Percentiles rank a stretch among this genome's conserved stretches.
These are phyloP conservation scores for Primulina huaijiensis DNA, from an alignment of 257 asterid species.

Conservation along the genomic window DNA sequence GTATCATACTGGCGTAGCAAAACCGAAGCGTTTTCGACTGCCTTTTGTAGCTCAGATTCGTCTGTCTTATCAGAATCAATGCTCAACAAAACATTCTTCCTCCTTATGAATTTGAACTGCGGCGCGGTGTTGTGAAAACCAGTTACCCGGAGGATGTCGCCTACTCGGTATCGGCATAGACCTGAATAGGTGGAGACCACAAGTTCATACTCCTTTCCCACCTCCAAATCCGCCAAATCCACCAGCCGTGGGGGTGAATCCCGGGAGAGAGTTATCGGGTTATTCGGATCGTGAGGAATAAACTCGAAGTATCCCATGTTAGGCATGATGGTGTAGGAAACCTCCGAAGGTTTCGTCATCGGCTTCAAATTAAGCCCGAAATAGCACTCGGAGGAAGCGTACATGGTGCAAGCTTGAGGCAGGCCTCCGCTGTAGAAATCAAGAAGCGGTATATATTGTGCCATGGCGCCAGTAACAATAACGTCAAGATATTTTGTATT, in stretches of 20 bases:
- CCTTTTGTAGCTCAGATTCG: conserved; percentile 64
- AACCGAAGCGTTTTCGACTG: conserved; percentile 49
- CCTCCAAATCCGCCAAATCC: conserved; percentile 62
- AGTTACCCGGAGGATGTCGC: conserved; percentile 73
- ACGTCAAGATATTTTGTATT: conserved; percentile 35
- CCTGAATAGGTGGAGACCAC: conserved; percentile 73
- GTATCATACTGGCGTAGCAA: conserved; percentile 36
- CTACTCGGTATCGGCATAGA: conserved; percentile 71
- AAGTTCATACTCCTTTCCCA: conserved; percentile 73
- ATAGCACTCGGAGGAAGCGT: conserved; percentile 46
- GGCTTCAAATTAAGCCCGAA: conserved; percentile 38
- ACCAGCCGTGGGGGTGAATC: conserved; percentile 47
- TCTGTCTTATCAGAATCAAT: conserved; percentile 76
- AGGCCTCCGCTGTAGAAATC: conserved; percentile 41
- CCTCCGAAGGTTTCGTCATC: no score
- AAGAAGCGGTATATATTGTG: conserved; percentile 37
- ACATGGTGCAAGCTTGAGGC: conserved; percentile 41
- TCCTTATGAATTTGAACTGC: conserved; percentile 60
- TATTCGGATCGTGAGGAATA: background rate
- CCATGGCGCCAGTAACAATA: conserved; percentile 38
- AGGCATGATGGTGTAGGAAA: no score
- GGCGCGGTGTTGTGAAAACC: conserved; percentile 70
- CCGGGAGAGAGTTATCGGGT: conserved; percentile 26
- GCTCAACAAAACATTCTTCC: conserved; percentile 66
- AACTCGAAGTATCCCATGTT: no score